Base-by-base conservation (phyloP, 176 grass and related monocot species). In the Cocos nucifera region DNA sequence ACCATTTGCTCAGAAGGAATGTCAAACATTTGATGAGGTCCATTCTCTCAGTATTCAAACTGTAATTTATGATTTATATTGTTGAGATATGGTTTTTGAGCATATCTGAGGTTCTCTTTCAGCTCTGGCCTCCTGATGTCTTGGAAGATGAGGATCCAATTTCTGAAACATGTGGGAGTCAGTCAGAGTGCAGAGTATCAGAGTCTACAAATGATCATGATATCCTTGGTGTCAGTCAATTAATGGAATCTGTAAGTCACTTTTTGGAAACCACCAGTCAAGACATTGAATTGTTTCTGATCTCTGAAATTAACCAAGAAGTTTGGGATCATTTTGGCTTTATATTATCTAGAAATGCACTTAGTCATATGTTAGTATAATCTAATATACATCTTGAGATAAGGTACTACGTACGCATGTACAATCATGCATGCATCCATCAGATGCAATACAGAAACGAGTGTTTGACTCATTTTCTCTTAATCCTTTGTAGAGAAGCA, bases 191-290 rank as follows among this genome's bases (percentile, higher is more conserved):
- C 55, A 88, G 79, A 81, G 78, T 73, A 52, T 88, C 93, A 10
- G 84, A 76, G 55, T 92, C 87, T 50, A 80, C 78, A 59, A 85
- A 73, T 63, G 74, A 73, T 57, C 71, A 76, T 17, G 81, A 80
- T 76, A 88, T 98, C 69, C 66, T 98, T 59, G 92, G 69, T 35
- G 93, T 98, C 66, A 89, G 79, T 66, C 88, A 98, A 75, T 79
- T 98, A 68, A 80, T 98, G 25, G 79, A 98, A 86, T 98, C 84
- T 51, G 93, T 92, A 83, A 6, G 76, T 18, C 72, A 49, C 67
- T 12, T 44, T 30, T 76, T 54, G 18, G 32, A 54, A 75, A 20
- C 27, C 50, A 23, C 17, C 66, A 63, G 63, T 22, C 48, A 60
- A 49, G 50, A 16, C 27, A 57, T 14, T 44, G 35, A 44, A 14